A percentile compares a stretch with the other conserved stretches of the same genome.
Conservation (phyloP, 768 basidiomycete species). For the Dentipellis fragilis region DNA sequence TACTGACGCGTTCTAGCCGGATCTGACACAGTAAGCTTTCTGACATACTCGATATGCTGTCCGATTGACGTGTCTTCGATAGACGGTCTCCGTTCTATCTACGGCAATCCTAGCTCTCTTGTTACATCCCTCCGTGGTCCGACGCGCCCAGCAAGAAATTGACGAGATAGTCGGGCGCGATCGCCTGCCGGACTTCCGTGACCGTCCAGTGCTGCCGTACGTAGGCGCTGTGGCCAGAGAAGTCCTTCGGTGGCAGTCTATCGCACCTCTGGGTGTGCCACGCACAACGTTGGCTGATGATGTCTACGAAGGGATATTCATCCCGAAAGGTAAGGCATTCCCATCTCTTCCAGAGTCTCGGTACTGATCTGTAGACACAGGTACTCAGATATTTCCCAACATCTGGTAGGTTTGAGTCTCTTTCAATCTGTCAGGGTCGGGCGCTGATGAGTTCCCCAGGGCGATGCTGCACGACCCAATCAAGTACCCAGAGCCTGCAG, state of each 20-base stretch:
- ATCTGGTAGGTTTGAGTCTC: constrained; percentile 16
- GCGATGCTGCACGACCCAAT: constrained; percentile 1
- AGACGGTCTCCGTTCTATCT: constrained; percentile 11
- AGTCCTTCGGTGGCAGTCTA: constrained; percentile 21
- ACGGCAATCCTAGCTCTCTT: constrained; percentile 15
- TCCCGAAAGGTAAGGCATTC: not conserved
- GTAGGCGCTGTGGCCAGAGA: constrained; percentile 30
- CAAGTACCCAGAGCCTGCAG: not conserved
- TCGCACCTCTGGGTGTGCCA: constrained; percentile 10
- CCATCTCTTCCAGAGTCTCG: constrained; percentile 17
- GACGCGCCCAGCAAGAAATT: constrained; percentile 26
- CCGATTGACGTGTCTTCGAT: constrained; percentile 16
- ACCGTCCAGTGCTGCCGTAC: constrained; percentile 25
- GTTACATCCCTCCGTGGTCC: constrained; percentile 12
- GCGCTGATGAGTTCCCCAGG: not conserved
- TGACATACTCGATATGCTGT: constrained; percentile 16
- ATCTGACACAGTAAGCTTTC: constrained; percentile 7
- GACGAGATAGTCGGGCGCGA: constrained; percentile 23
- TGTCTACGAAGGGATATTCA: not conserved
- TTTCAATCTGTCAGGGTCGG: not conserved
- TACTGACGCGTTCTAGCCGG: not conserved
- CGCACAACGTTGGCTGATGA: not conserved
- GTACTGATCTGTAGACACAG: constrained; percentile 19
- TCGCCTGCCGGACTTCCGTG: constrained; percentile 26
- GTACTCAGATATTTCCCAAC: constrained; percentile 21